Conservation (phyloP, 192 early-diverging fungal species). For the Neocallimastix lanati region DNA sequence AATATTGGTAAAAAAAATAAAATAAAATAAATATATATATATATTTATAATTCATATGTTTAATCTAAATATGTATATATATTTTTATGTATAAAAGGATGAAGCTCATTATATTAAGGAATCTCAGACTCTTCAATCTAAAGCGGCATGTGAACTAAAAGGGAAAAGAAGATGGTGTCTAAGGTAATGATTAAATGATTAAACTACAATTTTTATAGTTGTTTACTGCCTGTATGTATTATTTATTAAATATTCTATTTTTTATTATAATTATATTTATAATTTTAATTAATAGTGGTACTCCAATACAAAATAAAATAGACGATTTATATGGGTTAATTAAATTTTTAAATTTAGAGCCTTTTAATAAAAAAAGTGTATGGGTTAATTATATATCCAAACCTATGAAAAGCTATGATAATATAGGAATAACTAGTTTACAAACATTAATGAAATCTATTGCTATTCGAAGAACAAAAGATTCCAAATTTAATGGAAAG, state of each 20-base stretch:
- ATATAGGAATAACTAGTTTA: constrained; percentile 17
- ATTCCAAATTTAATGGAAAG: constrained; percentile 50
- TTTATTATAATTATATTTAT: too few species aligned
- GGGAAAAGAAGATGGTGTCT: constrained; percentile 68
- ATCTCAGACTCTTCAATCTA: constrained; percentile 47
- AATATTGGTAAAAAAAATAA: constrained; percentile 50
- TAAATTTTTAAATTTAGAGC: constrained; percentile 56
- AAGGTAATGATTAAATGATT: too few species aligned
- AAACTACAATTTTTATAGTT: too few species aligned
- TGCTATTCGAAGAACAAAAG: constrained; percentile 75
- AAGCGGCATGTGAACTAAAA: constrained; percentile 46
- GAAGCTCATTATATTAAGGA: constrained; percentile 90
- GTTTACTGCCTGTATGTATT: too few species aligned
- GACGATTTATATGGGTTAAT: constrained; percentile 77
- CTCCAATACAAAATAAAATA: constrained; percentile 66
- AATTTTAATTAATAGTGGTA: too few species aligned
- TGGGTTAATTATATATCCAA: constrained; percentile 22
- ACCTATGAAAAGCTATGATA: constrained; percentile 6
- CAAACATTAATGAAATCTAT: constrained; percentile 54
- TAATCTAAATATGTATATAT: too few species aligned
- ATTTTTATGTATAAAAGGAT: too few species aligned
- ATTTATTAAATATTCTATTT: too few species aligned
- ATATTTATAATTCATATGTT: too few species aligned
- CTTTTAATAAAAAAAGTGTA: constrained; percentile 37
- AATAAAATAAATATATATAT: too few species aligned